These are phyloP conservation scores for Gossypium schwendimanii DNA, from an alignment of 441 rosid genomes.

Conservation along the genomic window DNA sequence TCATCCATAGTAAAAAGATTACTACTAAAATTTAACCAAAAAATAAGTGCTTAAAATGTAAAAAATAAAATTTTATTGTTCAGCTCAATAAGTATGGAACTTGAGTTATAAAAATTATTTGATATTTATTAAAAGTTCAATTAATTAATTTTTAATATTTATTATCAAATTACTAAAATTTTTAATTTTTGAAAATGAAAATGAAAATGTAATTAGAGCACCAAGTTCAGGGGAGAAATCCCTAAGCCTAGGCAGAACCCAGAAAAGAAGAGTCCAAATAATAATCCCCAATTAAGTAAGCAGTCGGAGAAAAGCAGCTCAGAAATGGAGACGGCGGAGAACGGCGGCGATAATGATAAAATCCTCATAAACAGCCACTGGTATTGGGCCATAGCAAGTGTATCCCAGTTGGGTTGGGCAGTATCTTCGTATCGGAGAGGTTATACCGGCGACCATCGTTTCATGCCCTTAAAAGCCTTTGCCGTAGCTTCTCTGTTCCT, in stretches of 20 bases:
- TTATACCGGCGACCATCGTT: slow-evolving; percentile 35
- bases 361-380: slow-evolving; percentile 13
- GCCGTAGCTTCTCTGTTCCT: slow-evolving; percentile 69
- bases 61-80: too few species aligned
- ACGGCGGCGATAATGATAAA: background rate
- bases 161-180: too few species aligned
- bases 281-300: background rate
- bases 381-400: slow-evolving; percentile 55
- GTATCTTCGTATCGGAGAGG: slow-evolving; percentile 44
- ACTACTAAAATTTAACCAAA: too few species aligned
- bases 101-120: too few species aligned
- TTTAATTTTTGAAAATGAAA: too few species aligned
- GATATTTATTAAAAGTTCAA: too few species aligned
- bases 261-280: background rate
- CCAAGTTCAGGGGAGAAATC: too few species aligned
- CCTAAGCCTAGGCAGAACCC: background rate
- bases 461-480: slow-evolving; percentile 60
- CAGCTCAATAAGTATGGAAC: too few species aligned
- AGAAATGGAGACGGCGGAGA: background rate
- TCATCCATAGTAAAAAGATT: too few species aligned
- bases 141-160: too few species aligned
- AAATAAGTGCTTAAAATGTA: too few species aligned
- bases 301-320: background rate
- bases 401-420: slow-evolving; percentile 47
- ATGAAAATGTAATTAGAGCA: too few species aligned